phyloP scores from a whole-genome alignment of 352 stramenopile species.

The Pythium periplocum region DNA sequence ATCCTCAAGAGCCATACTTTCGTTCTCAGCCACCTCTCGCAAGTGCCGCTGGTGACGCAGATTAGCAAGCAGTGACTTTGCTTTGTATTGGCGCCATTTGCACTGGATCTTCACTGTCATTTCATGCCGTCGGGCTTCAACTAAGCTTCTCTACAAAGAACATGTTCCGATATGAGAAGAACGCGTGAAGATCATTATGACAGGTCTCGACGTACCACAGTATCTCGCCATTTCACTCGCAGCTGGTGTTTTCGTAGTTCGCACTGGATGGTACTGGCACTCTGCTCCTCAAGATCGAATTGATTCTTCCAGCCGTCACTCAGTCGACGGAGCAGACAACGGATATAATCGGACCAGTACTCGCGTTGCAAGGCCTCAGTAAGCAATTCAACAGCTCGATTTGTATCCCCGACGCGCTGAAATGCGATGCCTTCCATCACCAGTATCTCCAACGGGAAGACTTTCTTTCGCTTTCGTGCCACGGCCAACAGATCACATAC shows the following conservation, averaged over 20 bases:
- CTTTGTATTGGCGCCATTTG: conserved; percentile 27
- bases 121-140: conserved; percentile 24
- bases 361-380: conserved; percentile 30
- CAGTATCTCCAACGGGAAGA: conserved; percentile 22
- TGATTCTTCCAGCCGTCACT: conserved; percentile 36
- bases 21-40: conserved; percentile 30
- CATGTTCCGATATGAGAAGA: neutral
- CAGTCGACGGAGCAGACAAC: conserved; percentile 36
- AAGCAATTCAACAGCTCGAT: conserved; percentile 25
- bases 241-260: conserved; percentile 15
- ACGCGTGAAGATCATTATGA: neutral
- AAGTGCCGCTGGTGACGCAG: conserved; percentile 22
- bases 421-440: conserved; percentile 37
- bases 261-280: conserved; percentile 28
- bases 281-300: conserved; percentile 35
- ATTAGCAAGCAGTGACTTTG: conserved; percentile 17
- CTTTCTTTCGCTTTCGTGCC: conserved; percentile 14
- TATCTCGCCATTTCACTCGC: conserved; percentile 15
- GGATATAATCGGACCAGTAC: conserved; percentile 37
- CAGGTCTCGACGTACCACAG: conserved; percentile 10
- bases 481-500: conserved; percentile 26
- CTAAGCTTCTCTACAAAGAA: conserved; percentile 16
- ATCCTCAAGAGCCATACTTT: conserved; percentile 38
- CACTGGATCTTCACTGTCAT: conserved; percentile 41
- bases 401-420: conserved; percentile 28